Evolutionary conservation across 2,329 filamentous ascomycete species (phyloP), one percentile per base, ranked within the genome.

Genomic region (Metarhizium guizhouense): DNA sequence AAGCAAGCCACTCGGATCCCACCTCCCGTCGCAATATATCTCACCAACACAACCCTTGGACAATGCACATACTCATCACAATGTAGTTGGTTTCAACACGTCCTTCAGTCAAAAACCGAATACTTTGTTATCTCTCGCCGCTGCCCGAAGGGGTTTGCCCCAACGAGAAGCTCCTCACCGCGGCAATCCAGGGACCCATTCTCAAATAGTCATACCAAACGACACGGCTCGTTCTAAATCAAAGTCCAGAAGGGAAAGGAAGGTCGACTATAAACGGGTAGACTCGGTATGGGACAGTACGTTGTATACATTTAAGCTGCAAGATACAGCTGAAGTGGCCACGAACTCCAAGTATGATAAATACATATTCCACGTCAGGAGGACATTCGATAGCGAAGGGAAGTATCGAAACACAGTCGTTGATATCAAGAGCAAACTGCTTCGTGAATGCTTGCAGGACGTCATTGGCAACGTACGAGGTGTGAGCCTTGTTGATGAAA

Each of bases 301-400:
- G 7, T 71, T 75, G 8, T 76, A 80, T 61, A 73, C 76, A 57
- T 81, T 71, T 70, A 81, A 77, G 60, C 72, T 84, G 2, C 79
- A 82, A 54, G 74, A 81, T 48, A 82, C 77, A 6, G 72, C 77
- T 14, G 74, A 81, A 53, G 65, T 72, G 30, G 64, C 66, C 1
- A 63, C 65, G 3, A 75, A 76, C n/a, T 66, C 72, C 0, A 70
- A 88, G 61, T 92, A 90, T 68, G 85, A 92, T 58, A 83, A 88
- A 58, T 94, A 86, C 67, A 79, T 90, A 34, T 95, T 96, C 68
- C 88, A 90, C 29, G 87, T 96, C 16, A 83, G 89, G 16, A 81
- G 91, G 54, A 86, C 82, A 14, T 95, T 96, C 67, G 86, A 92
- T 68, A 90, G 83, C 82, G 88, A 94, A 62, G 89, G 90, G 59